These are phyloP conservation scores for Vicia villosa DNA, from an alignment of 306 rosid genomes.

Conservation along the genomic window DNA sequence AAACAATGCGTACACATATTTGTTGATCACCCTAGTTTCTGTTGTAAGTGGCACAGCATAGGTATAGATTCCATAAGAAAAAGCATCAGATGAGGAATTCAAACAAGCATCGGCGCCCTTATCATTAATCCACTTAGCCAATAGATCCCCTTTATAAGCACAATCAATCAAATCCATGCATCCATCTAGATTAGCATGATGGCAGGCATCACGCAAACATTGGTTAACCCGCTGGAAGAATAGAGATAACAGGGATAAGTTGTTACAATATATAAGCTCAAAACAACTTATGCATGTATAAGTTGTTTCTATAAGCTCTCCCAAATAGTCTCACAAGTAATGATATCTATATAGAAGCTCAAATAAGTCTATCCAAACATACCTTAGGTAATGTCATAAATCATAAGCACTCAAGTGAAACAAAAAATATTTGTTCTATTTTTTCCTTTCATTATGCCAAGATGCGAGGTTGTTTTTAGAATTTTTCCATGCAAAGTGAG, in stretches of 20 bases:
- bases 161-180: background rate
- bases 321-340: background rate
- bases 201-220: slow-evolving; percentile 53
- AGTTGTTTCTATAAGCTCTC: background rate
- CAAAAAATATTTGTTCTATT: slow-evolving; percentile 12
- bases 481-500: slow-evolving; percentile 2
- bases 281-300: background rate
- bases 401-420: slow-evolving; percentile 25
- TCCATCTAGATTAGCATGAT: background rate
- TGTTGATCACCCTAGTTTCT: slow-evolving; percentile 36
- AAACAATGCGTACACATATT: slow-evolving; percentile 42
- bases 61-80: slow-evolving; percentile 31
- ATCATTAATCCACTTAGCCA: background rate
- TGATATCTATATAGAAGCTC: background rate
- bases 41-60: slow-evolving; percentile 33
- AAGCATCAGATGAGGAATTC: background rate
- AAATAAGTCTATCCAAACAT: background rate
- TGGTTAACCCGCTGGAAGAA: slow-evolving; percentile 72
- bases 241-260: background rate
- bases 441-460: background rate
- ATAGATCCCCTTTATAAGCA: background rate
- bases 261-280: background rate
- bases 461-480: background rate
- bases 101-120: slow-evolving; percentile 50
- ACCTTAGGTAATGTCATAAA: background rate